A percentile compares a stretch with the other conserved stretches of the same genome.
phyloP scores from a whole-genome alignment of 2,329 filamentous ascomycete species.

The Cryphonectria naterciae region DNA sequence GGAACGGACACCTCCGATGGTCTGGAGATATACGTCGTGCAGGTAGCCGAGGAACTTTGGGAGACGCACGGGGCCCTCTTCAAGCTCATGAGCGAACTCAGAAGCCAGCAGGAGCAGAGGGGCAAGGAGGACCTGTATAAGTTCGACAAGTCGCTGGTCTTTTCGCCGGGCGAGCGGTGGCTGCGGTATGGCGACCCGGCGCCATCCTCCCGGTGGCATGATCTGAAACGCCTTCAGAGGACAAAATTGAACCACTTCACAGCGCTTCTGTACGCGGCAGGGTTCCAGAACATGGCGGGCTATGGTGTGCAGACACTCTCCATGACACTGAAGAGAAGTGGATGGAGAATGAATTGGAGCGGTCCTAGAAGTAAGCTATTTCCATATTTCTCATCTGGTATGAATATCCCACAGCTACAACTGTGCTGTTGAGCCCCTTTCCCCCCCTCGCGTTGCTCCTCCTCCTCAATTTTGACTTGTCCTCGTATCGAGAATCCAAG shows the following conservation, averaged over 20 bases:
- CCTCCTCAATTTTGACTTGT: background rate
- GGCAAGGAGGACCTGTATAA: background rate
- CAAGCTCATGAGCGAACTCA: background rate
- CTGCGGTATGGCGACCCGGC: constrained; percentile 1
- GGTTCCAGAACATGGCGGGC: background rate
- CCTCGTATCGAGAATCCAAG: background rate
- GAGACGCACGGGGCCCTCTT: background rate
- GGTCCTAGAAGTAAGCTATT: background rate
- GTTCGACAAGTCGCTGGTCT: background rate
- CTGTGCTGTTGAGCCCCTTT: too few species aligned
- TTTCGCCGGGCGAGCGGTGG: background rate
- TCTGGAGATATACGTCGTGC: background rate
- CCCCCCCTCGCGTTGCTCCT: background rate
- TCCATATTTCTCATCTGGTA: background rate
- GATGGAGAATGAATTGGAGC: background rate
- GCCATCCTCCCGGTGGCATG: background rate
- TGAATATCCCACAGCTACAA: background rate
- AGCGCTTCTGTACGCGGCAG: background rate
- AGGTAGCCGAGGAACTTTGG: background rate
- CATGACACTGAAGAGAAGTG: background rate
- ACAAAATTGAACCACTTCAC: background rate
- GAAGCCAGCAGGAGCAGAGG: background rate
- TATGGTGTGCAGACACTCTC: background rate
- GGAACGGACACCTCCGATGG: background rate
- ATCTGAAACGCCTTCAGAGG: background rate